Base-by-base conservation (phyloP, 148 eudicot genomes). In the Drosera capensis region DNA sequence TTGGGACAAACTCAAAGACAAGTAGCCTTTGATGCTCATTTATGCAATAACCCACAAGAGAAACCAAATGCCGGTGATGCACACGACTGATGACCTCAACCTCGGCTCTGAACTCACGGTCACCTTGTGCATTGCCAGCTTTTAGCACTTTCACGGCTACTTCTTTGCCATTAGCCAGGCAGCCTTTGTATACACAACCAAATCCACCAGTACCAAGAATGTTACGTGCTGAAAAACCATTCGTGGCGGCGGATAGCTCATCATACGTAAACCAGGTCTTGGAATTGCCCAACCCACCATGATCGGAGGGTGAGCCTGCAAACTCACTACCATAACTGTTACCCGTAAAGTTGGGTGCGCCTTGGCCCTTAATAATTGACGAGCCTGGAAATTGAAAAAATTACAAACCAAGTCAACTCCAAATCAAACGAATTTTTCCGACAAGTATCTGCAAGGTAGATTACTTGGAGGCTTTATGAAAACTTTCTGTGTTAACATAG, bases 41-140 rank as follows among this genome's bases (percentile, higher is more conserved):
- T 14, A 60, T 60, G 23, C 71, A 60, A 40, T 60, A 66, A 14
- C 71, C 71, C 5, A 66, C 71, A n/a, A 66, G 71, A 2, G 71
- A 66, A 45, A 66, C 71, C 3, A 66, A 55, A 19, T 66, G 71
- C 14, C 66, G 66, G 35, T 66, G 71, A 23, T 66, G 71, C 3
- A 66, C 71, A 1, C 71, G 62, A 20, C 71, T 66, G 12, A 66
- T 55, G 3, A 66, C 60, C 23, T 66, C 71, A 14, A 66, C 71
- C 54, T 66, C 71, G 0, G 71, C 62, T 19, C 52, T 60, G 16
- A 64, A 64, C 31, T 64, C 68, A 35, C 58, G 50, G 25, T 64
- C 68, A 5, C 63, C 68, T 43, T 64, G 68, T 12, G 63, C 63
- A 20, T 63, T 57, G 6, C 63, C 68, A 14, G 63, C 25, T 45